Percentiles rank a stretch among this genome's conserved stretches.
These are phyloP conservation scores for Protomyces lactucae-debilis DNA, from an alignment of 1,139 yeast genomes.

Conservation along the genomic window DNA sequence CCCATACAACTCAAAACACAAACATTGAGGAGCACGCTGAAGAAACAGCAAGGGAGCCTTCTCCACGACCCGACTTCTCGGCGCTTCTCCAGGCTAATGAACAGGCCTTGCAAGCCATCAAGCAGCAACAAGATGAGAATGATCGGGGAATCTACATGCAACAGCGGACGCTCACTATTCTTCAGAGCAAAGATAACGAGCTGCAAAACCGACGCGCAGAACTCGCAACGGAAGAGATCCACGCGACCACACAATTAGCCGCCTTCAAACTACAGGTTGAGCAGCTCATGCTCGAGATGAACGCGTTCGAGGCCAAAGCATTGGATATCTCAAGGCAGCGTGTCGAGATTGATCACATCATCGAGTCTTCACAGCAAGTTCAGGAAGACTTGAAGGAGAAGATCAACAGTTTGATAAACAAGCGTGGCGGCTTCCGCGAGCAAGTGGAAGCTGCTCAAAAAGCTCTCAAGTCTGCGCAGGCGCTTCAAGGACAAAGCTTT, in stretches of 20 bases:
- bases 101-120: background rate
- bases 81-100: background rate
- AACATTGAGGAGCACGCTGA: background rate
- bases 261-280: background rate
- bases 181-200: background rate
- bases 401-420: background rate
- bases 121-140: background rate
- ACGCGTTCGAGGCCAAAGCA: background rate
- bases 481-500: background rate
- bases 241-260: background rate
- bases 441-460: background rate
- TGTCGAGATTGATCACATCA: background rate
- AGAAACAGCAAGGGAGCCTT: background rate
- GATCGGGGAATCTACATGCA: background rate
- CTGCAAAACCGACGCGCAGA: background rate
- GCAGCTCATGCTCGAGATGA: background rate
- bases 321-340: background rate
- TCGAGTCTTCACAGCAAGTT: background rate
- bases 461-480: background rate
- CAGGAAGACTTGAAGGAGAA: background rate
- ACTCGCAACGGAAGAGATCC: background rate
- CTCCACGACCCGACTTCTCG: background rate
- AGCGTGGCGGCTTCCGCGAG: background rate
- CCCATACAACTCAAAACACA: background rate
- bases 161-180: background rate